These are phyloP conservation scores for Zalaria sp. DNA, from an alignment of 2,329 filamentous ascomycete genomes.

Conservation along the genomic window DNA sequence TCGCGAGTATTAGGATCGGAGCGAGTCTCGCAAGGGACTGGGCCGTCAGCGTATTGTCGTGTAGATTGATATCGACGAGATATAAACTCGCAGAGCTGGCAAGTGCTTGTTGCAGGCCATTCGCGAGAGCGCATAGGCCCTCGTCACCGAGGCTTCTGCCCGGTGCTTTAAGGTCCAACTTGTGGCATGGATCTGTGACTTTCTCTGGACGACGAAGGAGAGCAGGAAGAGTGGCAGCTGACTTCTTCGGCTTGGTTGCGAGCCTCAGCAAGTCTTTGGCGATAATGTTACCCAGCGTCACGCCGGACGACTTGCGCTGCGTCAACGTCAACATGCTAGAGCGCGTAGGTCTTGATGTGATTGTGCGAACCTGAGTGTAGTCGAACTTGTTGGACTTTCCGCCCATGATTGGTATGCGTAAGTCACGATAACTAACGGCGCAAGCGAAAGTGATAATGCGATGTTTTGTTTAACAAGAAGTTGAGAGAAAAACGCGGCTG, in stretches of 20 bases:
- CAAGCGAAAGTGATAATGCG: too few relatives aligned
- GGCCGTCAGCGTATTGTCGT: conserved; percentile 29
- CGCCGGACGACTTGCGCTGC: conserved; percentile 30
- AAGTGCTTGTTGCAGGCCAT: conserved; percentile 27
- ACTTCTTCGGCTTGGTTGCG: conserved; percentile 7
- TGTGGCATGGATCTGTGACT: conserved; percentile 7
- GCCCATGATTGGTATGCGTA: conserved; percentile 7
- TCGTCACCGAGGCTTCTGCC: conserved; percentile 32
- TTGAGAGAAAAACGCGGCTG: too few relatives aligned
- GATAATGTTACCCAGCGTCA: conserved; percentile 30
- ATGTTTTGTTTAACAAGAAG: too few relatives aligned
- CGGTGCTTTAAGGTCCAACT: conserved; percentile 31
- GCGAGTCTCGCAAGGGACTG: conserved; percentile 26
- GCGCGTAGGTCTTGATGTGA: too few relatives aligned
- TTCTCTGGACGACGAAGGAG: neutral
- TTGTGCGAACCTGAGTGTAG: conserved; percentile 12
- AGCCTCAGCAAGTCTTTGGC: conserved; percentile 28
- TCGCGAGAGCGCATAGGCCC: conserved; percentile 27
- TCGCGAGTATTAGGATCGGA: conserved; percentile 24
- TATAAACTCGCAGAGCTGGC: conserved; percentile 13
- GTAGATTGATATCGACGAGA: conserved; percentile 32
- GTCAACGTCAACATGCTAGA: neutral
- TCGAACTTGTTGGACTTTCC: conserved; percentile 22
- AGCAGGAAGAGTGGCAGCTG: too few relatives aligned
- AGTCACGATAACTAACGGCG: too few relatives aligned